Conservation (phyloP, 805 yeast genomes). For the Tetrapisispora namnaoensis region DNA sequence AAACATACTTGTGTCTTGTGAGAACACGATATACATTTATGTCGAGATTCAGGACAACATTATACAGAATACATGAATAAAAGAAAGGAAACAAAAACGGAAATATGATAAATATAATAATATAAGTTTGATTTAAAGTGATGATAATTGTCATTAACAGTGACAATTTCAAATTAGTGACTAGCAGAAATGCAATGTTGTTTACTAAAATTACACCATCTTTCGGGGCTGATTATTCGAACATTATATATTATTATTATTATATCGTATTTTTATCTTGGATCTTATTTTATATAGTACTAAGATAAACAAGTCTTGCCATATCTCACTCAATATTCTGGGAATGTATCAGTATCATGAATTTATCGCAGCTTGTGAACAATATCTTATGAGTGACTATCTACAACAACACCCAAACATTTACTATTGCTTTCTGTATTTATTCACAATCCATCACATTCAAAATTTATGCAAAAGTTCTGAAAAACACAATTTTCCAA, state of each 20-base stretch:
- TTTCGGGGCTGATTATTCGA: constrained; percentile 31
- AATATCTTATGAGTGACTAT: not conserved
- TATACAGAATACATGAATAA: not conserved
- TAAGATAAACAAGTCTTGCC: no score
- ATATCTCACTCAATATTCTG: no score
- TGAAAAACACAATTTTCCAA: no score
- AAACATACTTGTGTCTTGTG: not conserved
- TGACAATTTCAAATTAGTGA: constrained; percentile 26
- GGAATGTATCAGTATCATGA: no score
- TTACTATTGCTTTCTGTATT: no score
- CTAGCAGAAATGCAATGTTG: constrained; percentile 31
- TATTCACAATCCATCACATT: no score
- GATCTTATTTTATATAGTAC: no score
- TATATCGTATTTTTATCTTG: not conserved
- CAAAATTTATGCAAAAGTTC: no score
- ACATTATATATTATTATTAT: not conserved
- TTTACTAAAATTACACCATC: constrained; percentile 32
- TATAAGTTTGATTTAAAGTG: constrained; percentile 13
- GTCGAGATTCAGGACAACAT: not conserved
- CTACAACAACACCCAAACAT: no score
- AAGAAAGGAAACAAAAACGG: no score
- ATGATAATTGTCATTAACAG: constrained; percentile 28
- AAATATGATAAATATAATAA: no score
- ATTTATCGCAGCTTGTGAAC: no score
- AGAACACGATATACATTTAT: not conserved